Conservation (phyloP, 306 rosid species). For the Sesbania bispinosa region DNA sequence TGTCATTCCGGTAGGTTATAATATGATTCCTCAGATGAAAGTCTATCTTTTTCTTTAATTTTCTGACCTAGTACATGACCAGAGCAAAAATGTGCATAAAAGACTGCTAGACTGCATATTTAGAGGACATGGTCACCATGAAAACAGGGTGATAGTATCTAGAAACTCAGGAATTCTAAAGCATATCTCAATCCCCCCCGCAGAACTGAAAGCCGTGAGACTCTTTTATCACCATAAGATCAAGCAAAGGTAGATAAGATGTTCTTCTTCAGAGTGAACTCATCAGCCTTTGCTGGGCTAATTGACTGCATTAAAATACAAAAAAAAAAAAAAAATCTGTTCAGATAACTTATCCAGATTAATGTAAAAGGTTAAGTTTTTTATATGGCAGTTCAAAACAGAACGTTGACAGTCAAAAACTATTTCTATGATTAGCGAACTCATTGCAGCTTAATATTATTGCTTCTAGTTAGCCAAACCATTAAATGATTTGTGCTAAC, state of each 20-base stretch:
- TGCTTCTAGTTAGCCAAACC: no score
- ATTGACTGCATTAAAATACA: slow-evolving; percentile 51
- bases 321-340: not conserved
- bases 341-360: slow-evolving; percentile 11
- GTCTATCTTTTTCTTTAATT: not conserved
- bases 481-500: no score
- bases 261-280: slow-evolving; percentile 81
- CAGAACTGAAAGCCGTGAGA: not conserved
- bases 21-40: not conserved
- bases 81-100: slow-evolving; percentile 6
- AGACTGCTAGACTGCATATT: no score
- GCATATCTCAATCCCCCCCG: not conserved
- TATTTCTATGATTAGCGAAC: not conserved
- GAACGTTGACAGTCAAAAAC: not conserved
- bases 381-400: not conserved
- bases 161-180: slow-evolving; percentile 15
- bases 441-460: no score
- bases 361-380: not conserved
- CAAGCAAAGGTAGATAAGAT: slow-evolving; percentile 61
- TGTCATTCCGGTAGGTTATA: not conserved
- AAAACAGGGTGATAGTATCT: slow-evolving; percentile 3
- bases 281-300: slow-evolving; percentile 83
- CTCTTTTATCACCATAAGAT: slow-evolving; percentile 26
- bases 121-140: no score
- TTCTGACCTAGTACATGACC: not conserved